Evolutionary conservation across 352 stramenopile genomes (phyloP).

Genomic region (Phytophthora pluvialis): DNA sequence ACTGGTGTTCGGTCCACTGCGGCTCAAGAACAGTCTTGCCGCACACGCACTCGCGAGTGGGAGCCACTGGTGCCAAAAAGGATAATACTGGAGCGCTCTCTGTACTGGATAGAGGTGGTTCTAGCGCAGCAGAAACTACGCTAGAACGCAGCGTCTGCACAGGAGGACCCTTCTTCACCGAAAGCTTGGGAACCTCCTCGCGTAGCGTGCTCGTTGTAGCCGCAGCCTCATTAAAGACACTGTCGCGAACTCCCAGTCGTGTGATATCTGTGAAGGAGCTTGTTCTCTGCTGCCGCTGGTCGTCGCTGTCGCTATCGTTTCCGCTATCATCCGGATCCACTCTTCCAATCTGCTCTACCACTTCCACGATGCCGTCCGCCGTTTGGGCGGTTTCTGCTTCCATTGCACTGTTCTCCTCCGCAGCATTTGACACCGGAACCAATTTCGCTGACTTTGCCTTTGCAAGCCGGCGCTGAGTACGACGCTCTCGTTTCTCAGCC

Average conservation of each 20-base stretch:
- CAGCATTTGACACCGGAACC: constrained; percentile 29
- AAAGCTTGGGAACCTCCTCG: constrained; percentile 40
- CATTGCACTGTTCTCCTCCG: constrained; percentile 5
- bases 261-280: constrained; percentile 49
- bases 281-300: constrained; percentile 1
- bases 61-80: constrained; percentile 1
- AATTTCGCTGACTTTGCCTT: constrained; percentile 37
- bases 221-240: constrained; percentile 17
- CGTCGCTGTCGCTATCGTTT: constrained; percentile 14
- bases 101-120: neutral
- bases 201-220: neutral
- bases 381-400: constrained; percentile 2
- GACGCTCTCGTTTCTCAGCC: constrained; percentile 22
- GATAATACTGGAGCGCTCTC: neutral
- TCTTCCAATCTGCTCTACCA: constrained; percentile 18
- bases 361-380: constrained; percentile 10
- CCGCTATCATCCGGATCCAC: constrained; percentile 23
- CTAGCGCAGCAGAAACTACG: neutral
- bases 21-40: constrained; percentile 39
- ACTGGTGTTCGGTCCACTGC: constrained; percentile 41
- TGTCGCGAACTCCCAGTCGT: constrained; percentile 24
- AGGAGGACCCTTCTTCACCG: constrained; percentile 54
- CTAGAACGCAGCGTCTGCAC: constrained; percentile 34
- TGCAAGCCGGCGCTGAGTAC: constrained; percentile 7
- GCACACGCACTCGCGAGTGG: constrained; percentile 48